Percentiles rank a stretch among this genome's conserved stretches.
Conservation (phyloP, 345 rosid species). For the Citrus australasica region DNA sequence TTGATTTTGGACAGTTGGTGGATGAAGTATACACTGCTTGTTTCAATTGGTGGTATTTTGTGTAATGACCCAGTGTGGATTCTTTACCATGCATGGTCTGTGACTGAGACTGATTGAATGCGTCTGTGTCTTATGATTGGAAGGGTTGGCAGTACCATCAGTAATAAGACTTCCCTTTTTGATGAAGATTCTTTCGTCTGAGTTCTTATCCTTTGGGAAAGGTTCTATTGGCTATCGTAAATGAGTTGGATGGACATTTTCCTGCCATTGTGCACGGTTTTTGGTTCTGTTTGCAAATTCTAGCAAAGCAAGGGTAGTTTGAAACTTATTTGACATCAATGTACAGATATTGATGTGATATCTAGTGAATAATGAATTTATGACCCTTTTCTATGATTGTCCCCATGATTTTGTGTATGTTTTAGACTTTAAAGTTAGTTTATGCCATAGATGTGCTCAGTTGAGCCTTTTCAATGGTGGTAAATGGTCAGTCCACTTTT, state of each 20-base stretch:
- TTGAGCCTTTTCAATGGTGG: neutral
- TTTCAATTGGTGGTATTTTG: neutral
- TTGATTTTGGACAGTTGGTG: neutral
- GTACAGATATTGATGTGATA: neutral
- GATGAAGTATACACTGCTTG: neutral
- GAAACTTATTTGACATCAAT: neutral
- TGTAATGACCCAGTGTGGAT: neutral
- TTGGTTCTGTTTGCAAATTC: neutral
- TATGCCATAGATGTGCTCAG: neutral
- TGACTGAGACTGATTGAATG: neutral
- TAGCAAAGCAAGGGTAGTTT: neutral
- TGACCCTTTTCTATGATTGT: neutral
- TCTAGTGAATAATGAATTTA: neutral
- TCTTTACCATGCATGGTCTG: neutral
- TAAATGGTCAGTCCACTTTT: neutral
- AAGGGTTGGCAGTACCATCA: neutral
- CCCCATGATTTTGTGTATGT: neutral
- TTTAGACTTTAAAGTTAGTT: neutral
- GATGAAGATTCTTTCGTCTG: neutral
- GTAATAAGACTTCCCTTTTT: neutral
- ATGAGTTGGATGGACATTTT: neutral
- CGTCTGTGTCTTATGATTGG: neutral
- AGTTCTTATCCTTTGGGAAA: neutral
- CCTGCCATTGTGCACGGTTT: neutral
- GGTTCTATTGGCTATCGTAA: neutral